Conservation (phyloP, 768 basidiomycete species). For the Paxillus rubicundulus region DNA sequence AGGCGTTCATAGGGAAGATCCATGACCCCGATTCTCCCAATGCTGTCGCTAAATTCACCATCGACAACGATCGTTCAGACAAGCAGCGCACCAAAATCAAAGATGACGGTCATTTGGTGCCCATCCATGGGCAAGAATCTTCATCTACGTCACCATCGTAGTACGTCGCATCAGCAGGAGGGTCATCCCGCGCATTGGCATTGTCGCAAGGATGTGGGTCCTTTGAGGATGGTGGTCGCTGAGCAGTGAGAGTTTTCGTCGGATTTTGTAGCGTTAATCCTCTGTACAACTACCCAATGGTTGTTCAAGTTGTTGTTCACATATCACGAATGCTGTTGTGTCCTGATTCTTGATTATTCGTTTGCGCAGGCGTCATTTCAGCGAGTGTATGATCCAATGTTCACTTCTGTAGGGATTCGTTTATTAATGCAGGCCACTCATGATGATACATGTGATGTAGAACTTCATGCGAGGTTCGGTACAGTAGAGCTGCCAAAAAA, state of each 20-base stretch:
- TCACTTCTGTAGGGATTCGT: background rate
- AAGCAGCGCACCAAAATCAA: background rate
- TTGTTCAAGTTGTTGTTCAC: background rate
- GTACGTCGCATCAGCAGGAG: background rate
- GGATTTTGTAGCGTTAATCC: background rate
- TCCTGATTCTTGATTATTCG: background rate
- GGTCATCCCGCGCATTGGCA: background rate
- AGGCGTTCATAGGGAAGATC: slow-evolving; percentile 28
- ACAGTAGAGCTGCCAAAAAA: slow-evolving; percentile 27
- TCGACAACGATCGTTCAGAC: background rate
- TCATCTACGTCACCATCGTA: background rate
- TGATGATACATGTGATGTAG: slow-evolving; percentile 11
- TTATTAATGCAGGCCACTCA: background rate
- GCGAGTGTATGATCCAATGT: slow-evolving; percentile 1
- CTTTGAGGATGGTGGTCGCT: slow-evolving; percentile 1
- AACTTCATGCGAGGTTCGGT: background rate
- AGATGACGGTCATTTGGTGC: background rate
- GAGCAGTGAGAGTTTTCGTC: background rate
- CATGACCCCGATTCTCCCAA: background rate
- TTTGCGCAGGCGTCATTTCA: background rate
- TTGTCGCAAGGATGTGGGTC: background rate
- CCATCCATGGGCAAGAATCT: background rate
- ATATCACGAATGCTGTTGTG: background rate
- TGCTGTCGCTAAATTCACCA: slow-evolving; percentile 3
- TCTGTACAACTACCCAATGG: background rate